phyloP scores from a whole-genome alignment of 768 basidiomycete species.

The Termitomyces sp. region DNA sequence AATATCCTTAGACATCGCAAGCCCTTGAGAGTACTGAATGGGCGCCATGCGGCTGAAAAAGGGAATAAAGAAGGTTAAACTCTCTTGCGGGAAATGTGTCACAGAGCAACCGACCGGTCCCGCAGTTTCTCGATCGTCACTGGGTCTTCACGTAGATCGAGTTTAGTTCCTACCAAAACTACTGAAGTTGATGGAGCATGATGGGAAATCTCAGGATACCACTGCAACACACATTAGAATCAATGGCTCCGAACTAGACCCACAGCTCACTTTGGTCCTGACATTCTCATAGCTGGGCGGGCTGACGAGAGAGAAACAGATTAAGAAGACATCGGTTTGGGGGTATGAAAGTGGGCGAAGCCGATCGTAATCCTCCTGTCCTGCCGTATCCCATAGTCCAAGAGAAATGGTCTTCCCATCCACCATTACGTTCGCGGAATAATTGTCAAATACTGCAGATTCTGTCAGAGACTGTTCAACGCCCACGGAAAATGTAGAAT shows the following conservation, averaged over 20 bases:
- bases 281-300: conserved; percentile 99
- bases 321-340: conserved; percentile 98
- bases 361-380: conserved; percentile 98
- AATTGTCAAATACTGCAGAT: conserved; percentile 90
- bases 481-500: conserved; percentile 6
- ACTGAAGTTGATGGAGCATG: conserved; percentile 94
- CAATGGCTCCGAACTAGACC: neutral
- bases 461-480: conserved; percentile 8
- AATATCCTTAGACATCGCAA: conserved; percentile 89
- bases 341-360: conserved; percentile 98
- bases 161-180: conserved; percentile 94
- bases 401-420: conserved; percentile 98
- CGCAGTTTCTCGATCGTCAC: conserved; percentile 89
- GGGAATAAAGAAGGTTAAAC: neutral
- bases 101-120: conserved; percentile 58
- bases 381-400: conserved; percentile 99
- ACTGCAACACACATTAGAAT: conserved; percentile 43
- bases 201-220: conserved; percentile 96
- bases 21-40: conserved; percentile 88
- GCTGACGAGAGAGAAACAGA: conserved; percentile 97
- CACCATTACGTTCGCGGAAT: conserved; percentile 97
- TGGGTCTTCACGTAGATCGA: conserved; percentile 95
- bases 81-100: neutral
- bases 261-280: conserved; percentile 76
- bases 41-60: conserved; percentile 82